phyloP scores from a whole-genome alignment of 2,329 filamentous ascomycete genomes.

The Penicillium italicum region DNA sequence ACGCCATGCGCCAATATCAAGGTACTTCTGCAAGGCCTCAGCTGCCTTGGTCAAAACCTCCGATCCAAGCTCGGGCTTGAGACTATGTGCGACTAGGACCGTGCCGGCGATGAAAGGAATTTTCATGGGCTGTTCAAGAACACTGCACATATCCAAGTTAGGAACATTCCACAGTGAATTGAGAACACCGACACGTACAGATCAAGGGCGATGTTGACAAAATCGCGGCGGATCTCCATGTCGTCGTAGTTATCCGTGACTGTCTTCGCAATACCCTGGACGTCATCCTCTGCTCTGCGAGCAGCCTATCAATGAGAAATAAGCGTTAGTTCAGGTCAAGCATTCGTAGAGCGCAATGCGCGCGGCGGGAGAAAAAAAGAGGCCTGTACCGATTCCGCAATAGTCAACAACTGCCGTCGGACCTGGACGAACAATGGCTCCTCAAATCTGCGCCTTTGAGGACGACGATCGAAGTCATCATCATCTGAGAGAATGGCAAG shows the following conservation, averaged over 20 bases:
- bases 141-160: slow-evolving; percentile 38
- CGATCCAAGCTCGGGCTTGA: slow-evolving; percentile 69
- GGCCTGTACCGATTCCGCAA: slow-evolving; percentile 66
- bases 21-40: slow-evolving; percentile 60
- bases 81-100: slow-evolving; percentile 71
- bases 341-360: background rate
- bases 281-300: slow-evolving; percentile 74
- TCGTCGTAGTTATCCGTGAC: slow-evolving; percentile 84
- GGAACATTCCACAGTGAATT: slow-evolving; percentile 1
- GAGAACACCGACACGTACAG: slow-evolving; percentile 50
- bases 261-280: slow-evolving; percentile 68
- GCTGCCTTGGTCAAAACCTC: slow-evolving; percentile 65
- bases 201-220: slow-evolving; percentile 70
- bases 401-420: slow-evolving; percentile 71
- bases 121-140: slow-evolving; percentile 91
- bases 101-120: slow-evolving; percentile 91
- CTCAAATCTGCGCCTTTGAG: slow-evolving; percentile 70
- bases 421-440: slow-evolving; percentile 68
- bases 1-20: slow-evolving; percentile 76
- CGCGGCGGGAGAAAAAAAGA: background rate
- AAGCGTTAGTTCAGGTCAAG: slow-evolving; percentile 9
- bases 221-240: slow-evolving; percentile 68
- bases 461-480: slow-evolving; percentile 69
- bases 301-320: slow-evolving; percentile 49
- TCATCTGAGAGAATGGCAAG: slow-evolving; percentile 54